Base-by-base conservation (phyloP, 352 stramenopile genomes). In the Pythium dissotocum region DNA sequence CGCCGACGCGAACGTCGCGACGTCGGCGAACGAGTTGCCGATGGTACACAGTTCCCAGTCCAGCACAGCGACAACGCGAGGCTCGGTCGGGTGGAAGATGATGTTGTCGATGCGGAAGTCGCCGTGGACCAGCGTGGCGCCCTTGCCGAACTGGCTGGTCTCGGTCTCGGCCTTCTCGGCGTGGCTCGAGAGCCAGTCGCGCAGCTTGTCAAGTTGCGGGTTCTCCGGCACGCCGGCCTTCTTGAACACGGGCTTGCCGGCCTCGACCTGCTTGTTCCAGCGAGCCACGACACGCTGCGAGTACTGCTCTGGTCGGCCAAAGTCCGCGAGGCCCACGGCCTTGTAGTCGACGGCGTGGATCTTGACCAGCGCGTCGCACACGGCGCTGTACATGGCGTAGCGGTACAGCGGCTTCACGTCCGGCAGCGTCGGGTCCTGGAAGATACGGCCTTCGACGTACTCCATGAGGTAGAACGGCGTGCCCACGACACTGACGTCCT, bases 31-130 rank as follows among this genome's bases (percentile, higher is more conserved):
- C 24, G 87, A 87, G 63, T 97, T 91, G 58, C 89, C 89, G 49
- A 97, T 83, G 30, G 89, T 97, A 65, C 82, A 91, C 24, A 97
- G 70, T 63, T 97, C 89, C 89, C 89, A 97, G 77, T 97, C 89
- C 6, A 97, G 69, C 48, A 97, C 87, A 8, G 87, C 89, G 9
- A 95, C 26, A 24, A 97, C 86, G 8, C 83, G 73, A 21, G 87
- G 88, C 75, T 95, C 83, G 14, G 87, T 95, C 16, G 87, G 83
- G 71, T 96, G 87, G 74, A 91, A 93, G 64, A 94, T 92, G 62
- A 90, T 65, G 67, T 97, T 97, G 70, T 96, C 89, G 28, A 97
- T 83, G 46, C 85, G 86, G 76, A 93, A 97, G 71, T 97, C 89
- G 59, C 89, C 89, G 67, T 97, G 89, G 7, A 96, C 86, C 52